These are phyloP conservation scores for Alternaria incomplexa DNA, from an alignment of 2,329 filamentous ascomycete species.

Conservation along the genomic window DNA sequence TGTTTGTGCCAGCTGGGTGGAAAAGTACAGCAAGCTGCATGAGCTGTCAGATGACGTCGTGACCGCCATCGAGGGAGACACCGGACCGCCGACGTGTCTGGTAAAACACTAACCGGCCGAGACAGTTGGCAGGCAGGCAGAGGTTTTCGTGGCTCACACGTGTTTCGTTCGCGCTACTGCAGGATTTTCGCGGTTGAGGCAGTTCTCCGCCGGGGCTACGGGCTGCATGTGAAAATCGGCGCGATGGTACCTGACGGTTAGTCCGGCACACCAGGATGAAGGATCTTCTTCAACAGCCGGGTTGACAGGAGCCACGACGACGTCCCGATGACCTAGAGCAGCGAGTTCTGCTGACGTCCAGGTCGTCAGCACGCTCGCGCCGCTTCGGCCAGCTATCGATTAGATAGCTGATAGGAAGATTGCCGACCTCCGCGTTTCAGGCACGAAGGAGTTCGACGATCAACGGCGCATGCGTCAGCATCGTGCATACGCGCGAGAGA, in stretches of 20 bases:
- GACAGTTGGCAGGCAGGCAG: background rate
- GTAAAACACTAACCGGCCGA: background rate
- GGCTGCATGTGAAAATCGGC: background rate
- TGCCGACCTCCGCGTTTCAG: slow-evolving; percentile 19
- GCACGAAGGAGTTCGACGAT: background rate
- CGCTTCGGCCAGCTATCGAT: slow-evolving; percentile 27
- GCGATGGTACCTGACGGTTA: slow-evolving; percentile 2
- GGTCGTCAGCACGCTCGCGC: slow-evolving; percentile 3
- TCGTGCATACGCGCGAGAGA: slow-evolving; percentile 5
- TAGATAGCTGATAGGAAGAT: slow-evolving; percentile 21
- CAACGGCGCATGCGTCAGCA: slow-evolving; percentile 6
- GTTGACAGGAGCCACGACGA: background rate
- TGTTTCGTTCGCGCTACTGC: slow-evolving; percentile 2
- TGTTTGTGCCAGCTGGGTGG: background rate
- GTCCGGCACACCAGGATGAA: background rate
- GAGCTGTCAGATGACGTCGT: slow-evolving; percentile 1
- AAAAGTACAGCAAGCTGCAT: background rate
- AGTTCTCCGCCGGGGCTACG: background rate
- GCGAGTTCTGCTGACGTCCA: background rate
- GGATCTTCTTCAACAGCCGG: slow-evolving; percentile 1
- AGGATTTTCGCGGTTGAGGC: slow-evolving; percentile 4
- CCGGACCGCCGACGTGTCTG: slow-evolving; percentile 2
- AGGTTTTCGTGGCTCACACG: slow-evolving; percentile 2
- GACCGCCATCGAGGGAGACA: background rate
- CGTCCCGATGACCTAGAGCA: background rate